Evolutionary conservation across 331 rosid species (phyloP), one percentile per base, ranked within the genome.

Genomic region (Cydonia oblonga): DNA sequence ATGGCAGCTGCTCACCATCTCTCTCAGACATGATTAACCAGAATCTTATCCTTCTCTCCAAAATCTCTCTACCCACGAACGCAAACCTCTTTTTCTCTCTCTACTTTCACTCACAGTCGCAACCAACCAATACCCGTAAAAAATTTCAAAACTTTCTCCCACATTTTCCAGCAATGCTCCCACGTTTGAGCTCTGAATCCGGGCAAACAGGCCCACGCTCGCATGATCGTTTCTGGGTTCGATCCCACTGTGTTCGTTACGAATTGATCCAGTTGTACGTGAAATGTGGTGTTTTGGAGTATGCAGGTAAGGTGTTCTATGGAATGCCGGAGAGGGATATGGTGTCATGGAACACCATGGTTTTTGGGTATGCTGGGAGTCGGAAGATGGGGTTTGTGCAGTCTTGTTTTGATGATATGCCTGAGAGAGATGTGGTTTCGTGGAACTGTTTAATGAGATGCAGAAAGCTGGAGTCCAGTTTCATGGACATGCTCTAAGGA

Each of bases 331-430:
- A 11, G n/a, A 5, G n/a, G 64, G 64, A 58, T 15, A 28, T 71
- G 3, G 85, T 88, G 35, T 86, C 95, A 28, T 88, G 96, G 92
- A 90, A 90, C 78, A 90, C 96, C 30, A 19, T 88, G 90, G 79
- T 88, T 75, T 88, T 84, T 22, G 95, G 92, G 51, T 90, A 70
- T 51, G 83, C 85, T 12, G 90, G 76, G 46, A 42, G 77, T 30
- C 80, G 89, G 30, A 75, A 84, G 68, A 76, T 81, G 88, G 82
- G 54, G 2, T 58, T 66, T 66, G 90, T 90, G 0, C 86, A 64
- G 74, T 71, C 68, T 9, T 44, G 74, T 69, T 88, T 90, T 58
- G 86, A 88, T n/a, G 73, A 64, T 5, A 90, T 58, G 64, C 32
- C 95, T 1, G 79, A 73, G 44, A 82, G 86, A 76, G 96, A 90